Conservation (phyloP, 1,139 yeast species). For the Wickerhamomyces sp. region DNA sequence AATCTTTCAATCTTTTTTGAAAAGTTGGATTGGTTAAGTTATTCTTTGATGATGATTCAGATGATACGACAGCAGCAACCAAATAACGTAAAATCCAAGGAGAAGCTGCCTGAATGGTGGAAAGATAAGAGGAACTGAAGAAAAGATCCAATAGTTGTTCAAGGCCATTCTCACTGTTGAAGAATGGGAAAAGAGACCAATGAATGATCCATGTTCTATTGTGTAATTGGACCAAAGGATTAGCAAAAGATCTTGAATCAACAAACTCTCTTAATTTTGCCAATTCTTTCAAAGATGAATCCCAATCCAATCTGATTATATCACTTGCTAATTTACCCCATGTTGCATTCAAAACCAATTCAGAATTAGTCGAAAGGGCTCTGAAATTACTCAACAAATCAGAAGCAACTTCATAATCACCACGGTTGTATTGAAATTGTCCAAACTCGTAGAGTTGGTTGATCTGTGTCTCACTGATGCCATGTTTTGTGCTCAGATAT, state of each 20-base stretch:
- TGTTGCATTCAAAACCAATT: constrained; percentile 48
- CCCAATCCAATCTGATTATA: constrained; percentile 47
- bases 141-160: constrained; percentile 50
- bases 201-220: constrained; percentile 62
- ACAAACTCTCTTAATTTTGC: constrained; percentile 48
- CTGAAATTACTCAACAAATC: constrained; percentile 52
- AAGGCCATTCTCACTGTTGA: constrained; percentile 41
- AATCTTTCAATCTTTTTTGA: constrained; percentile 51
- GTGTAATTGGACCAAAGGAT: constrained; percentile 52
- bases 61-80: constrained; percentile 49
- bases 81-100: constrained; percentile 64
- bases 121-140: constrained; percentile 51
- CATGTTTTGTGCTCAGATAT: constrained; percentile 37
- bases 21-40: constrained; percentile 26
- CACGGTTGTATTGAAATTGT: constrained; percentile 54
- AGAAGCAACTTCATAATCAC: constrained; percentile 52
- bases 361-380: constrained; percentile 44
- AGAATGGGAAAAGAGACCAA: constrained; percentile 59
- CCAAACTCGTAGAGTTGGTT: constrained; percentile 49
- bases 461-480: constrained; percentile 44
- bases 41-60: constrained; percentile 22
- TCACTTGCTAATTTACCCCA: constrained; percentile 61
- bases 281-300: constrained; percentile 45
- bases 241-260: constrained; percentile 46
- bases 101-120: constrained; percentile 60